These are phyloP conservation scores for Emmonsia crescens DNA, from an alignment of 2,329 filamentous ascomycete species.

Conservation along the genomic window DNA sequence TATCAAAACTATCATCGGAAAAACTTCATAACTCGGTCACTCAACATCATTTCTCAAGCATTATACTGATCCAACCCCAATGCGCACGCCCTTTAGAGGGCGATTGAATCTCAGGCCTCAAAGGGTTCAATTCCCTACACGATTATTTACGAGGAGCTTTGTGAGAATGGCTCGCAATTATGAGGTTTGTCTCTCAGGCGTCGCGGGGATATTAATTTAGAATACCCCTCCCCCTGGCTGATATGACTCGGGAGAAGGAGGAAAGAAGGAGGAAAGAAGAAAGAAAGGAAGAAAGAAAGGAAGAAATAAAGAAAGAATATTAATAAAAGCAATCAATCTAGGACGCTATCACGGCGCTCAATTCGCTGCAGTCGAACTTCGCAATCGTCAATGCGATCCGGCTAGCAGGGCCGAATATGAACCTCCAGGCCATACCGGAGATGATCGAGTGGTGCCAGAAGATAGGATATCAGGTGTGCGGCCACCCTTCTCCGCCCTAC, in stretches of 20 bases:
- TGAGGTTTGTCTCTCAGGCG: constrained; percentile 22
- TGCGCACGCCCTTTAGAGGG: background rate
- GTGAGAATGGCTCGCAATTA: constrained; percentile 30
- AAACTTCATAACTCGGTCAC: background rate
- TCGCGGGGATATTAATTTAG: background rate
- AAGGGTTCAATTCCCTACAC: constrained; percentile 12
- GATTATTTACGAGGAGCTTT: constrained; percentile 22
- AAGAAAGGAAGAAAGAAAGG: background rate
- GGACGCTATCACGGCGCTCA: constrained; percentile 62
- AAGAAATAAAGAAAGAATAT: background rate
- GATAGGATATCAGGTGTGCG: constrained; percentile 61
- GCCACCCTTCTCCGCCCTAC: constrained; percentile 11
- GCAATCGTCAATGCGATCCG: constrained; percentile 65
- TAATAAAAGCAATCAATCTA: constrained; percentile 20
- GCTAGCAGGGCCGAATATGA: constrained; percentile 62
- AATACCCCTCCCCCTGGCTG: too few species aligned
- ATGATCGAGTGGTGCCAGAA: constrained; percentile 67
- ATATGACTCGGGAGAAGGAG: background rate
- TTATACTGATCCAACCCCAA: background rate
- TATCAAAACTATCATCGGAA: background rate
- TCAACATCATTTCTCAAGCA: too few species aligned
- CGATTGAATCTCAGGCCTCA: background rate
- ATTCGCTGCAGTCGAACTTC: constrained; percentile 69
- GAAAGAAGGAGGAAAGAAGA: background rate
- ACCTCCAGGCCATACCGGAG: constrained; percentile 66